phyloP scores from a whole-genome alignment of 805 yeast species.

The Suhomyces vadensis region DNA sequence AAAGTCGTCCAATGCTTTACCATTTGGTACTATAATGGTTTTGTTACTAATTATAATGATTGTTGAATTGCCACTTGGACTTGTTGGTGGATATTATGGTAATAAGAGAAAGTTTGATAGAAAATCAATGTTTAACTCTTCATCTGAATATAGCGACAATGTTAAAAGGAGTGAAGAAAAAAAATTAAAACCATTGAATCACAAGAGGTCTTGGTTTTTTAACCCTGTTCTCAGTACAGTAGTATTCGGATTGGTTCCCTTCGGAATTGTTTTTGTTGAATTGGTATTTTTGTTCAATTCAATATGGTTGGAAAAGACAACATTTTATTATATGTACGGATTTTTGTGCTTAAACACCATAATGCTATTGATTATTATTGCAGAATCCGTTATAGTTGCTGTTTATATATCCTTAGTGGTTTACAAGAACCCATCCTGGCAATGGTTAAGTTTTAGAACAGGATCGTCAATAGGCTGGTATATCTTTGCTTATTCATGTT shows the following conservation, averaged over 20 bases:
- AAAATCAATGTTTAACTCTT: slow-evolving; percentile 19
- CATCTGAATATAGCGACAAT: background rate
- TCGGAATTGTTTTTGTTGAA: slow-evolving; percentile 79
- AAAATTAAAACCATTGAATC: background rate
- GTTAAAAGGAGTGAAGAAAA: background rate
- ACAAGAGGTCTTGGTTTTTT: slow-evolving; percentile 20
- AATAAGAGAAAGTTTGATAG: slow-evolving; percentile 33
- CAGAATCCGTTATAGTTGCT: slow-evolving; percentile 71
- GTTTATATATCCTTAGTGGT: slow-evolving; percentile 60
- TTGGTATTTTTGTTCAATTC: slow-evolving; percentile 70
- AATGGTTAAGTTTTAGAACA: slow-evolving; percentile 75
- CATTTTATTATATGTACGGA: slow-evolving; percentile 79
- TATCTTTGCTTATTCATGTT: slow-evolving; percentile 64
- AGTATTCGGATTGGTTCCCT: slow-evolving; percentile 73
- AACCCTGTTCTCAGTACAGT: slow-evolving; percentile 32
- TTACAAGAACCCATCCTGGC: slow-evolving; percentile 67
- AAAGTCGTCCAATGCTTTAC: slow-evolving; percentile 73
- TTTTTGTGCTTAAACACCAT: slow-evolving; percentile 64
- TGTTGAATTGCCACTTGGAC: slow-evolving; percentile 72
- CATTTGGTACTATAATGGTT: slow-evolving; percentile 70
- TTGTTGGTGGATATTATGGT: slow-evolving; percentile 65
- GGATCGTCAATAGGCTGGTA: slow-evolving; percentile 73
- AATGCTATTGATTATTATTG: slow-evolving; percentile 59
- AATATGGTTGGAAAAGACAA: slow-evolving; percentile 76
- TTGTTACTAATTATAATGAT: slow-evolving; percentile 60